These are phyloP conservation scores for Rhodotorula diobovata DNA, from an alignment of 768 basidiomycete genomes.

Conservation along the genomic window DNA sequence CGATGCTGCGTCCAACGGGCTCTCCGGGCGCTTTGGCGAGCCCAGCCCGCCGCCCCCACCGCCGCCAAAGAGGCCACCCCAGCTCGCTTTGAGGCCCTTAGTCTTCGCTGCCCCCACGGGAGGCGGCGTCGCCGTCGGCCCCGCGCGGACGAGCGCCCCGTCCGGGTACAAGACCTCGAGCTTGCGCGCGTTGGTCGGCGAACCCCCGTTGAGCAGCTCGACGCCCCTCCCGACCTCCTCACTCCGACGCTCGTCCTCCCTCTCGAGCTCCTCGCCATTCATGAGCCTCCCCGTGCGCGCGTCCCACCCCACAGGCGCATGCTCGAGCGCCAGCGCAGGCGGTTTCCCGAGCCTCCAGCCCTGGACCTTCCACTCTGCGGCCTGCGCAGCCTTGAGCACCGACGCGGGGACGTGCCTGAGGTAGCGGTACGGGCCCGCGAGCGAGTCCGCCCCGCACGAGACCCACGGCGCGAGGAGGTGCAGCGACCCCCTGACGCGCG, in stretches of 20 bases:
- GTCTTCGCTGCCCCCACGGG: not conserved
- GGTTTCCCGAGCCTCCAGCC: conserved; percentile 97
- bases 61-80: conserved; percentile 15
- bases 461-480: conserved; percentile 96
- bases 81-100: conserved; percentile 12
- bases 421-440: conserved; percentile 66
- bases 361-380: conserved; percentile 93
- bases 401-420: conserved; percentile 92
- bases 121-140: not conserved
- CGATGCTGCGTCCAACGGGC: not conserved
- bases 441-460: conserved; percentile 69
- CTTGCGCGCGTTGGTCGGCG: not conserved
- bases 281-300: not conserved
- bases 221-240: not conserved
- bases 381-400: conserved; percentile 88
- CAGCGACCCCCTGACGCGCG: conserved; percentile 74
- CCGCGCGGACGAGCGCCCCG: not conserved
- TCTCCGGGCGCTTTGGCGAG: not conserved
- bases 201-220: not conserved
- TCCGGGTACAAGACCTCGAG: not conserved
- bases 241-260: not conserved
- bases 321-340: conserved; percentile 58
- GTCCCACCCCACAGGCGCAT: conserved; percentile 2
- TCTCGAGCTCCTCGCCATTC: not conserved
- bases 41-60: not conserved